Evolutionary conservation across 495 filamentous ascomycete genomes (phyloP).

Genomic region (Schizothecium vesticola): DNA sequence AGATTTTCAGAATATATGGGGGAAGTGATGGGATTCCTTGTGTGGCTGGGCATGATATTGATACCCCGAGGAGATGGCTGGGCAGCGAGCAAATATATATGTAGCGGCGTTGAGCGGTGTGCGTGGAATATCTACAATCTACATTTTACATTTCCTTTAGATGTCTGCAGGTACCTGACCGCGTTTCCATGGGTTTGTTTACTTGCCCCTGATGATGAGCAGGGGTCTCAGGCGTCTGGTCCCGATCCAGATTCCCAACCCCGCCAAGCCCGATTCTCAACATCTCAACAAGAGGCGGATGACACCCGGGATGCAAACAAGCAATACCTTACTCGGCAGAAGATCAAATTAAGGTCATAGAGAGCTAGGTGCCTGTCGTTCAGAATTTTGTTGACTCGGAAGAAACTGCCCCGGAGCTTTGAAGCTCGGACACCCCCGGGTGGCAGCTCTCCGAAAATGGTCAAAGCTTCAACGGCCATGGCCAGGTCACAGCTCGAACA

Average conservation of each 20-base stretch:
- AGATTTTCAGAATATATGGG: constrained; percentile 31
- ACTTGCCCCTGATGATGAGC: neutral
- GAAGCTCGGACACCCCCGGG: neutral
- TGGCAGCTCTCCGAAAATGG: neutral
- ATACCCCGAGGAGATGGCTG: neutral
- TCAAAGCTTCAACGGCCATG: neutral
- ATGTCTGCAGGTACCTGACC: neutral
- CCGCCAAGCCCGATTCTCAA: neutral
- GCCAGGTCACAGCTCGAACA: neutral
- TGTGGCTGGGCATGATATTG: neutral
- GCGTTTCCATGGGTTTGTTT: neutral
- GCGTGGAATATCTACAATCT: neutral
- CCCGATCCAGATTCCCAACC: neutral
- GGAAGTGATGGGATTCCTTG: constrained; percentile 12
- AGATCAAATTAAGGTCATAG: neutral
- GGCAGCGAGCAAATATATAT: neutral
- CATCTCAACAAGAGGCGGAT: neutral
- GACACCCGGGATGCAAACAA: too few relatives aligned
- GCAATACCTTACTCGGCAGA: too few relatives aligned
- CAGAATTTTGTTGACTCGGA: neutral
- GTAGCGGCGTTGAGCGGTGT: neutral
- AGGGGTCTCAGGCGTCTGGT: neutral
- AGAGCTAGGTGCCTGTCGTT: neutral
- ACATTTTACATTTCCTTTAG: neutral
- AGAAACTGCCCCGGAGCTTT: neutral